Conservation (phyloP, 805 yeast genomes). For the Metschnikowia sp. region DNA sequence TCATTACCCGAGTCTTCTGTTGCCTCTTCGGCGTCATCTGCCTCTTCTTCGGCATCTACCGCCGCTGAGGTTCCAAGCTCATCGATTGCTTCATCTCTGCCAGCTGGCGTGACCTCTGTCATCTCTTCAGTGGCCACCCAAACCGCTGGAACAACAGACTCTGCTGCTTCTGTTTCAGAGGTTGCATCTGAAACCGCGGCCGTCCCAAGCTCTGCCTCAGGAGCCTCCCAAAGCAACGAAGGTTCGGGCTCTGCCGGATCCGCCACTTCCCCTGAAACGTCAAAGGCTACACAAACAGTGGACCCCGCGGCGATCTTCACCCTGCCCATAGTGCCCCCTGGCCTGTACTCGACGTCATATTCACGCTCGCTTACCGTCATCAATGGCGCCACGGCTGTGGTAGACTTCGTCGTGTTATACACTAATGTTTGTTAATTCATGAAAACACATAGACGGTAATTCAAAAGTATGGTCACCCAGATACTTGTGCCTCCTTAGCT, state of each 20-base stretch:
- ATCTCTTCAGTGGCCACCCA: neutral
- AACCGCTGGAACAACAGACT: neutral
- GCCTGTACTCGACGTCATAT: conserved; percentile 22
- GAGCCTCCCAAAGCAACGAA: too few relatives aligned
- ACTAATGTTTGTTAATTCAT: conserved; percentile 19
- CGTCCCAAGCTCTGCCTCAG: too few relatives aligned
- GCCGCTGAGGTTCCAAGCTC: neutral
- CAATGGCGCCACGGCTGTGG: conserved; percentile 22
- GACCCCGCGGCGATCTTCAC: too few relatives aligned
- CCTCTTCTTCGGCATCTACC: neutral
- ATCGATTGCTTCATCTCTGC: neutral
- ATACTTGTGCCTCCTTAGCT: too few relatives aligned
- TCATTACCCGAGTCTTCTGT: neutral
- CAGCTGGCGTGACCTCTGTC: neutral
- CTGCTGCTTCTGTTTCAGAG: neutral
- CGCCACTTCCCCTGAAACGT: too few relatives aligned
- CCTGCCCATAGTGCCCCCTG: conserved; percentile 7
- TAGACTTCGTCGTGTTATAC: conserved; percentile 23
- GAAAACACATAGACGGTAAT: too few relatives aligned
- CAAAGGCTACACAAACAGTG: too few relatives aligned
- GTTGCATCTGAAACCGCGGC: neutral
- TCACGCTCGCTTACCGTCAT: conserved; percentile 20
- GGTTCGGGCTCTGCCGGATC: too few relatives aligned
- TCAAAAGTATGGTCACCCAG: too few relatives aligned
- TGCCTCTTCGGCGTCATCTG: neutral